Conservation (phyloP, 2,329 filamentous ascomycete species). For the Hymenoscyphus repandus region DNA sequence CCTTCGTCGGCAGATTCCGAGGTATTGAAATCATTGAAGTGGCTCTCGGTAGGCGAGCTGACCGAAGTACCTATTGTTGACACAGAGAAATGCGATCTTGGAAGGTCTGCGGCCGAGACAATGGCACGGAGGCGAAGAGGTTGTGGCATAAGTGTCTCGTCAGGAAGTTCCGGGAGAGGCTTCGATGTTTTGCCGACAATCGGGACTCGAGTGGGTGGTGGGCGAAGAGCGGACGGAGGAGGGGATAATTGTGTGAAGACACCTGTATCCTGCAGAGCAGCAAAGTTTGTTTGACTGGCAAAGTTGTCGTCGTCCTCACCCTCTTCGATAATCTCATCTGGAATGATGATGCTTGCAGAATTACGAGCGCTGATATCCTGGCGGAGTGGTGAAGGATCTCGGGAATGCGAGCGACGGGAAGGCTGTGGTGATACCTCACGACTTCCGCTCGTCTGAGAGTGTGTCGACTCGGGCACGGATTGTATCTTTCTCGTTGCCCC, state of each 20-base stretch:
- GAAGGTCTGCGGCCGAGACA: conserved; percentile 17
- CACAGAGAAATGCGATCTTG: conserved; percentile 28
- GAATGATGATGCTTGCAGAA: conserved; percentile 34
- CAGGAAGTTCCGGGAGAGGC: conserved; percentile 27
- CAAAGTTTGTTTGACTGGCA: conserved; percentile 35
- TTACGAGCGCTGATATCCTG: conserved; percentile 27
- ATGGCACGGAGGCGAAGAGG: conserved; percentile 17
- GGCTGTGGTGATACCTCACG: conserved; percentile 21
- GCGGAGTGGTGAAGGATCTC: conserved; percentile 42
- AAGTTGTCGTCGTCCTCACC: conserved; percentile 58
- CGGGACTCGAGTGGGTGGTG: conserved; percentile 7
- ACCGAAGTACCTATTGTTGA: conserved; percentile 26
- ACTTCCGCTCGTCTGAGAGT: neutral
- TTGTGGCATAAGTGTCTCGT: conserved; percentile 14
- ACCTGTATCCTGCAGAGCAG: conserved; percentile 17
- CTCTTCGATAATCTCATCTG: conserved; percentile 45
- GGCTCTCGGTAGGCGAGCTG: conserved; percentile 23
- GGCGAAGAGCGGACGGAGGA: conserved; percentile 20
- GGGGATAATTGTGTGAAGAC: conserved; percentile 27
- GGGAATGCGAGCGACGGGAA: conserved; percentile 9
- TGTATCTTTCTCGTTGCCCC: neutral
- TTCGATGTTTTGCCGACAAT: conserved; percentile 17
- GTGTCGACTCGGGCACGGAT: conserved; percentile 2
- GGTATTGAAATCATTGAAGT: conserved; percentile 22
- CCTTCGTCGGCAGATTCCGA: conserved; percentile 22